Conservation (phyloP, 2,329 filamentous ascomycete genomes). For the Trichocomaceae sp. region DNA sequence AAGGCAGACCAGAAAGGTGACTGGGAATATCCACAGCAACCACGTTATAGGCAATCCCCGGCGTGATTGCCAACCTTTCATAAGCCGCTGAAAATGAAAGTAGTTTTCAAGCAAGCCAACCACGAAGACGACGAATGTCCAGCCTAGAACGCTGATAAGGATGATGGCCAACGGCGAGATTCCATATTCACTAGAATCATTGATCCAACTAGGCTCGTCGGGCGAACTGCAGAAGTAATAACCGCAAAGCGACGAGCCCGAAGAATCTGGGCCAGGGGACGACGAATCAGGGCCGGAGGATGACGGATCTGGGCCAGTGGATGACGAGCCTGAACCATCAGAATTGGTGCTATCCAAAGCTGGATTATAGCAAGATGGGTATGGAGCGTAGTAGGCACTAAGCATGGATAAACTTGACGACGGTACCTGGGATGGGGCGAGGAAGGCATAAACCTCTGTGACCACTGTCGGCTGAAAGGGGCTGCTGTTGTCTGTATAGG, state of each 20-base stretch:
- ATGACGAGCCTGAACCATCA: background rate
- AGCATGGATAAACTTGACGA: slow-evolving; percentile 16
- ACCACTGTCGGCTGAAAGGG: slow-evolving; percentile 24
- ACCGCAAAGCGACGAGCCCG: background rate
- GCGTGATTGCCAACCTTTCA: slow-evolving; percentile 29
- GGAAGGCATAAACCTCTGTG: slow-evolving; percentile 21
- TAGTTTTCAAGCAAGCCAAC: slow-evolving; percentile 26
- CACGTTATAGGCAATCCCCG: slow-evolving; percentile 28
- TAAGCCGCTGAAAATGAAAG: slow-evolving; percentile 27
- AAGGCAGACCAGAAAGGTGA: slow-evolving; percentile 19
- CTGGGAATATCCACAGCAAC: slow-evolving; percentile 20
- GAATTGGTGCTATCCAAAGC: slow-evolving; percentile 3
- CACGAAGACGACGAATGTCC: slow-evolving; percentile 24
- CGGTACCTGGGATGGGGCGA: slow-evolving; percentile 27
- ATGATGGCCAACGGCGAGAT: slow-evolving; percentile 23
- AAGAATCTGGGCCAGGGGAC: background rate
- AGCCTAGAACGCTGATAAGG: slow-evolving; percentile 21
- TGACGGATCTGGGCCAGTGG: background rate
- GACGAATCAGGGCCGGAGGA: background rate
- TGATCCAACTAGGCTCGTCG: slow-evolving; percentile 18
- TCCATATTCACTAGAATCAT: slow-evolving; percentile 17
- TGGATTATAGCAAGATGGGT: slow-evolving; percentile 12
- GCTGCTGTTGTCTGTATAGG: slow-evolving; percentile 18
- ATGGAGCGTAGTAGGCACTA: slow-evolving; percentile 16
- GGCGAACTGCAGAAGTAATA: slow-evolving; percentile 10